phyloP scores from a whole-genome alignment of 345 rosid species.

The Eucalyptus sp. region DNA sequence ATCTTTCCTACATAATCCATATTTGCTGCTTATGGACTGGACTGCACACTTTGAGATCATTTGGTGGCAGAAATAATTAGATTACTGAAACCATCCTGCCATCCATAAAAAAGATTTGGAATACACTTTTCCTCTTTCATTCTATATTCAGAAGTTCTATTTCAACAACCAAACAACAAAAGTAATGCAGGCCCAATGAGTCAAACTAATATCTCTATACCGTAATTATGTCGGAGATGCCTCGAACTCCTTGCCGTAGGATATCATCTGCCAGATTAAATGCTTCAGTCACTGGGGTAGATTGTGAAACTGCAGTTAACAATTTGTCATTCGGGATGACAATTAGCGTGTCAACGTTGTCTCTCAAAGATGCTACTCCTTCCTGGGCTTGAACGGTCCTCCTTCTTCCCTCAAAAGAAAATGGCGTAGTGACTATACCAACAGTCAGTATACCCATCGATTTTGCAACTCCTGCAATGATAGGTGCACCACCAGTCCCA shows the following conservation, averaged over 20 bases:
- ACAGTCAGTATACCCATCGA: slow-evolving; percentile 96
- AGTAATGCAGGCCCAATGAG: neutral
- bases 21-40: neutral
- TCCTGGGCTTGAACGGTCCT: slow-evolving; percentile 94
- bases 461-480: slow-evolving; percentile 89
- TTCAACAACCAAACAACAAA: neutral
- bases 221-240: slow-evolving; percentile 92
- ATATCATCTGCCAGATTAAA: slow-evolving; percentile 96
- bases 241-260: slow-evolving; percentile 95
- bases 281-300: slow-evolving; percentile 95
- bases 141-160: neutral
- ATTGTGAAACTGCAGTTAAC: slow-evolving; percentile 73
- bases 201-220: slow-evolving; percentile 19
- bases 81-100: neutral
- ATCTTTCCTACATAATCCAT: neutral
- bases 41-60: neutral
- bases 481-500: slow-evolving; percentile 94
- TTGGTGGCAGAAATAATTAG: neutral
- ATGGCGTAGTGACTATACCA: slow-evolving; percentile 93
- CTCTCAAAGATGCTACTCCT: slow-evolving; percentile 89
- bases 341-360: slow-evolving; percentile 86
- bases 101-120: neutral
- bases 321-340: slow-evolving; percentile 98
- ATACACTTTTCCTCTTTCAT: neutral
- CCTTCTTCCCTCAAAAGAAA: slow-evolving; percentile 93